A percentile compares a stretch with the other conserved stretches of the same genome.
Conservation (phyloP, 2,329 filamentous ascomycete genomes). For the Fusarium sp. region DNA sequence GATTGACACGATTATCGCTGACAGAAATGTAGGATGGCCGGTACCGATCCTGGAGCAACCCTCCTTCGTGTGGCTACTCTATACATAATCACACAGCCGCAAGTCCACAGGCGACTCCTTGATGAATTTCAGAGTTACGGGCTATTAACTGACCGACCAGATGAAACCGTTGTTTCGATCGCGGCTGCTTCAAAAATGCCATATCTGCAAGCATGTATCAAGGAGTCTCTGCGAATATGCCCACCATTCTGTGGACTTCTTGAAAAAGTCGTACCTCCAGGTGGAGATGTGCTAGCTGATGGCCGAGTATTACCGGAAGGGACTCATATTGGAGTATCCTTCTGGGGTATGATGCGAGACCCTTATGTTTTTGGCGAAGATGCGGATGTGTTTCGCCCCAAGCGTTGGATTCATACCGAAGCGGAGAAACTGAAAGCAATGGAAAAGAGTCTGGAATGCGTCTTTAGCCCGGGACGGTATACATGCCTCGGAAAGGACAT, state of each 20-base stretch:
- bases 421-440: rapidly evolving
- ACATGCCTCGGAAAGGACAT: not conserved
- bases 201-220: not conserved
- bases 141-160: rapidly evolving
- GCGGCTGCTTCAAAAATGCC: not conserved
- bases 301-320: not conserved
- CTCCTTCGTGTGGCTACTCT: not conserved
- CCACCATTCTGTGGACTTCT: not conserved
- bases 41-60: not conserved
- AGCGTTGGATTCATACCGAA: not conserved
- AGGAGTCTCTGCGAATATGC: not conserved
- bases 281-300: not conserved
- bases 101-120: not conserved
- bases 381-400: not conserved
- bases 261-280: rapidly evolving
- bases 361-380: not conserved
- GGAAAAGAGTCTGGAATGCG: not conserved
- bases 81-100: not conserved
- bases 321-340: not conserved
- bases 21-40: not conserved
- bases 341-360: not conserved
- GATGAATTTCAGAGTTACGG: not conserved
- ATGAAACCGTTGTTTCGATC: rapidly evolving
- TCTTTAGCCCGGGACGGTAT: rapidly evolving
- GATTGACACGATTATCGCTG: no score